Evolutionary conservation across 2,329 filamentous ascomycete genomes (phyloP).

Genomic region (Thielaviopsis ethacetica): DNA sequence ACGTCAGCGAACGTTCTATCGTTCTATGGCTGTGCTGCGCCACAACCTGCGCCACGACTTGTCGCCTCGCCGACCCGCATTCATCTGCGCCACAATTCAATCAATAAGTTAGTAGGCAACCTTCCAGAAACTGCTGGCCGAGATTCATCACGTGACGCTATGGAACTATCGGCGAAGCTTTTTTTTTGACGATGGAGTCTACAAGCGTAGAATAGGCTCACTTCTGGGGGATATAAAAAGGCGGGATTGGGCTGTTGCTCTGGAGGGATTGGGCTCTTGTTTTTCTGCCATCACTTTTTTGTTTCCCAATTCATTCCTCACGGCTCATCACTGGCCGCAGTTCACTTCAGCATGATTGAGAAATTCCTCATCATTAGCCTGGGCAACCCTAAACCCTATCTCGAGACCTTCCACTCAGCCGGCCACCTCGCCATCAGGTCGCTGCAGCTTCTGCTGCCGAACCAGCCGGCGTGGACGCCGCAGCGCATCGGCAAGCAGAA

Average conservation of each 20-base stretch:
- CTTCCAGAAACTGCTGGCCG: not conserved
- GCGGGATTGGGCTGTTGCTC: not conserved
- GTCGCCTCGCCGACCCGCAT: not conserved
- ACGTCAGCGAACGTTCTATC: not conserved
- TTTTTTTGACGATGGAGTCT: not conserved
- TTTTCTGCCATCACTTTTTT: not conserved
- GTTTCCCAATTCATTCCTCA: too few relatives aligned
- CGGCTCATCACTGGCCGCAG: too few relatives aligned
- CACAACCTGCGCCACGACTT: not conserved
- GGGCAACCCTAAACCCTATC: conserved; percentile 66
- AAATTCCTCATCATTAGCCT: conserved; percentile 66
- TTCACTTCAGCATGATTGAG: conserved; percentile 17
- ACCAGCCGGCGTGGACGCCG: conserved; percentile 32
- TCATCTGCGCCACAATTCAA: not conserved
- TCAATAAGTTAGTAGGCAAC: not conserved
- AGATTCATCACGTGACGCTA: not conserved
- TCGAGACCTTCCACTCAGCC: conserved; percentile 68
- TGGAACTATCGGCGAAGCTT: not conserved
- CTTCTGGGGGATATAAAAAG: not conserved
- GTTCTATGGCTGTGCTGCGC: not conserved
- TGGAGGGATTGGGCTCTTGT: not conserved
- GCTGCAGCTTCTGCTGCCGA: conserved; percentile 31
- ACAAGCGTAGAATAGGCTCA: not conserved
- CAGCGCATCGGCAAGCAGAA: conserved; percentile 33
- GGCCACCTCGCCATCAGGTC: conserved; percentile 62